A percentile compares a stretch with the other conserved stretches of the same genome.
phyloP scores from a whole-genome alignment of 768 basidiomycete species.

The Phylloporus scabripes region DNA sequence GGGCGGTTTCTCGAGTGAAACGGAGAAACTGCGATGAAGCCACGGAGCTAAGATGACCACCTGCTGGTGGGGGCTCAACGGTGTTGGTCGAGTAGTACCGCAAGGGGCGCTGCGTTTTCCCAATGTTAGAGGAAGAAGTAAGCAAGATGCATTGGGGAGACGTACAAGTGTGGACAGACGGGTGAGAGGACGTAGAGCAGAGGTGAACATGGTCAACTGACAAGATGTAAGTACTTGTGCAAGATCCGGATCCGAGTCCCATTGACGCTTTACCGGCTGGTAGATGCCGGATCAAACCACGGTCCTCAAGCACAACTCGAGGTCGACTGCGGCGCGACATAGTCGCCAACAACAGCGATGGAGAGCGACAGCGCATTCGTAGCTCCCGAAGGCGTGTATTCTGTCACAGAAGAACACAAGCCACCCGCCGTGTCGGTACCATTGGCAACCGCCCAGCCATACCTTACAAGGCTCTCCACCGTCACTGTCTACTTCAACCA shows the following conservation, averaged over 20 bases:
- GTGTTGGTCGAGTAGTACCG: conserved; percentile 49
- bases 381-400: conserved; percentile 87
- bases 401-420: conserved; percentile 82
- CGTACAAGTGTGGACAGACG: conserved; percentile 18
- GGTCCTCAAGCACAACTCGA: background rate
- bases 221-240: conserved; percentile 3
- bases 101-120: conserved; percentile 4
- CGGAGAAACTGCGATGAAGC: conserved; percentile 63
- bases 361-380: conserved; percentile 83
- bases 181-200: conserved; percentile 15
- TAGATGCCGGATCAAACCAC: background rate
- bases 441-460: conserved; percentile 32
- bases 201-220: conserved; percentile 21
- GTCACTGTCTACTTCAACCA: conserved; percentile 59
- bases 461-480: conserved; percentile 60
- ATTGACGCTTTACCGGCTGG: conserved; percentile 10
- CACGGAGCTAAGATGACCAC: conserved; percentile 69
- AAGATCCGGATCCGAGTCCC: conserved; percentile 28
- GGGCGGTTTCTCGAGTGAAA: conserved; percentile 59
- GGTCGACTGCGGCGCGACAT: background rate
- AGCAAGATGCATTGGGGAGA: background rate
- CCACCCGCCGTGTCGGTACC: conserved; percentile 44
- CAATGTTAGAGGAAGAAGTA: background rate
- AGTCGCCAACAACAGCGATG: conserved; percentile 36
- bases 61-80: conserved; percentile 66